phyloP scores from a whole-genome alignment of 331 rosid species.

The Saraca asoca region DNA sequence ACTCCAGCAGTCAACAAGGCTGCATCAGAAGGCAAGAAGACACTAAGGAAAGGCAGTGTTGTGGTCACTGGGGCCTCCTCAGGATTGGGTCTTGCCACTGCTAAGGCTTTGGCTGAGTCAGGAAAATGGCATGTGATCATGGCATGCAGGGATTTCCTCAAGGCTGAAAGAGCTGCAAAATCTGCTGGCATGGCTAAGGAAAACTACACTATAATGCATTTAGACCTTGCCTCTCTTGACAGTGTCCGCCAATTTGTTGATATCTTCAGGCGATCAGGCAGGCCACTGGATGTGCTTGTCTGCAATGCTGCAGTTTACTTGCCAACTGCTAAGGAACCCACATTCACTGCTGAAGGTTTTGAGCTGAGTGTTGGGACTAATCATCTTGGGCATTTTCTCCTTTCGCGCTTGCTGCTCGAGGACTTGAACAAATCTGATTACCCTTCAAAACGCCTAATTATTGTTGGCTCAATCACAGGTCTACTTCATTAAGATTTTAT shows the following conservation, averaged over 20 bases:
- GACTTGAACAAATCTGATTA: conserved; percentile 82
- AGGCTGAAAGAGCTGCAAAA: conserved; percentile 94
- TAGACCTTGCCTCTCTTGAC: conserved; percentile 93
- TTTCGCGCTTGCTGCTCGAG: conserved; percentile 72
- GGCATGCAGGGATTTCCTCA: conserved; percentile 99
- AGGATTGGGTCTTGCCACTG: conserved; percentile 93
- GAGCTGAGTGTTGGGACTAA: conserved; percentile 95
- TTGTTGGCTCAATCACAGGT: conserved; percentile 98
- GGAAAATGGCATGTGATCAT: conserved; percentile 95
- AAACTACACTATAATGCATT: conserved; percentile 80
- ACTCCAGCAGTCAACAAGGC: conserved; percentile 61
- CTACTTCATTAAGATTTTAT: conserved; percentile 9
- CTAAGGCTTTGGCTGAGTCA: conserved; percentile 93
- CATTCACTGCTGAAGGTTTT: conserved; percentile 92
- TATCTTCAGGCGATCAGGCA: conserved; percentile 59
- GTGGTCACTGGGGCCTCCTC: conserved; percentile 92
- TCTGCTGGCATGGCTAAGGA: conserved; percentile 82
- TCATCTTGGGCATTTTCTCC: conserved; percentile 97
- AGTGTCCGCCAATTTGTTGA: conserved; percentile 92
- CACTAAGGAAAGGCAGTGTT: conserved; percentile 84
- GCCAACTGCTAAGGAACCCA: conserved; percentile 94
- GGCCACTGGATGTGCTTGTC: conserved; percentile 82
- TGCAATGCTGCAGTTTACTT: conserved; percentile 93
- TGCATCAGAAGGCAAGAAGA: conserved; percentile 80
- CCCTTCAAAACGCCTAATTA: conserved; percentile 84